These are phyloP conservation scores for Vaccinium darrowii DNA, from an alignment of 148 eudicot genomes.

Conservation along the genomic window DNA sequence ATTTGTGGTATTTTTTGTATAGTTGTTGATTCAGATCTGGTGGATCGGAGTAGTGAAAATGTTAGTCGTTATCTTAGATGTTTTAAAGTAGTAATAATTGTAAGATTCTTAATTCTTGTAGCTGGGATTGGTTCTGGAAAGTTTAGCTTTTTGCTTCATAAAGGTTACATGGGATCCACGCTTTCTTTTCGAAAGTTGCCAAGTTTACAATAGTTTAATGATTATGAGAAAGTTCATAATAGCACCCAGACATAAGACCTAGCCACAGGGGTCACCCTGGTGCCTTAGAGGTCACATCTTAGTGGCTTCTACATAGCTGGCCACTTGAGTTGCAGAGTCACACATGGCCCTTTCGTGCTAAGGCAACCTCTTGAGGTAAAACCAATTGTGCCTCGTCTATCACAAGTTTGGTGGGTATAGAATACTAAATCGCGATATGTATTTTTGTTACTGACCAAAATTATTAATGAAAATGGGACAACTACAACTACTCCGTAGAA, in stretches of 20 bases:
- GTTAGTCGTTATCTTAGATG: neutral
- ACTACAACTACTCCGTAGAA: no score
- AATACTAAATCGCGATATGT: neutral
- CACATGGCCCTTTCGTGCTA: neutral
- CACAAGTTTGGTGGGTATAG: neutral
- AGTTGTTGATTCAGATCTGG: conserved; percentile 19
- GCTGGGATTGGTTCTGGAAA: neutral
- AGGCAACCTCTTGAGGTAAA: neutral
- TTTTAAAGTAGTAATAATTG: neutral
- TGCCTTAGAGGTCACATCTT: neutral
- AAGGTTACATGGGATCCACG: neutral
- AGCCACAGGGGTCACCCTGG: neutral
- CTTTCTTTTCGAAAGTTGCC: neutral
- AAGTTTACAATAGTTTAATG: neutral
- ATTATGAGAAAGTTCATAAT: neutral
- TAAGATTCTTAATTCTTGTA: neutral
- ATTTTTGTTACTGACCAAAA: neutral
- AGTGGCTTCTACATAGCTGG: neutral
- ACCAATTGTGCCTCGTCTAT: neutral
- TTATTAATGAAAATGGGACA: no score
- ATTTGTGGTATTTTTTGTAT: neutral
- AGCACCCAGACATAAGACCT: neutral
- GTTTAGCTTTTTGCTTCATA: neutral
- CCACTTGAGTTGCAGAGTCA: neutral
- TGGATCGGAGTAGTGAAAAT: neutral